A percentile compares a stretch with the other conserved stretches of the same genome.
Evolutionary conservation across 768 basidiomycete genomes (phyloP).

Genomic region (Jaapia argillacea): DNA sequence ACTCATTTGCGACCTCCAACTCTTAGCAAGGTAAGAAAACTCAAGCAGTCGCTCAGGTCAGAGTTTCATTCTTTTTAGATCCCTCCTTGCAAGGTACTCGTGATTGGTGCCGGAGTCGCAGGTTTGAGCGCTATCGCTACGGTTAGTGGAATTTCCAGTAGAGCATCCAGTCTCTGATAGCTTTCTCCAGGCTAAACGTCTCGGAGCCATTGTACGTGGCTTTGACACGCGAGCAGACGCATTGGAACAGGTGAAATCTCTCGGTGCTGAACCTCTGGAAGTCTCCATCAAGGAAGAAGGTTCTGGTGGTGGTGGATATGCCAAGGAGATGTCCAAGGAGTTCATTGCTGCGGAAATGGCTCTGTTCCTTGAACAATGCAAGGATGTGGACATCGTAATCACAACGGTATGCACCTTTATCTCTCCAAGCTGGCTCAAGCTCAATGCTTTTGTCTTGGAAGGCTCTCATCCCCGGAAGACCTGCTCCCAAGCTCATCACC

Average conservation of each 20-base stretch:
- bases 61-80: slow-evolving; percentile 40
- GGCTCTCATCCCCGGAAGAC: slow-evolving; percentile 82
- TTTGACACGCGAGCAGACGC: slow-evolving; percentile 83
- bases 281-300: slow-evolving; percentile 76
- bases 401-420: slow-evolving; percentile 54
- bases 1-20: too few relatives aligned
- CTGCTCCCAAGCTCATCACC: slow-evolving; percentile 78
- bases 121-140: slow-evolving; percentile 85
- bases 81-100: slow-evolving; percentile 76
- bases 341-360: slow-evolving; percentile 86
- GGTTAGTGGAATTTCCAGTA: slow-evolving; percentile 24
- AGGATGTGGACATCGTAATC: slow-evolving; percentile 83
- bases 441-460: slow-evolving; percentile 14
- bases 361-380: slow-evolving; percentile 79
- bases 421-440: background rate
- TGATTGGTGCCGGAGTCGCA: slow-evolving; percentile 86
- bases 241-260: slow-evolving; percentile 82
- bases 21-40: too few relatives aligned
- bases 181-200: slow-evolving; percentile 50
- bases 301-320: slow-evolving; percentile 75
- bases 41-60: too few relatives aligned
- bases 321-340: slow-evolving; percentile 85
- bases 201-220: slow-evolving; percentile 83
- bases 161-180: background rate
- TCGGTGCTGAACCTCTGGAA: slow-evolving; percentile 87